Evolutionary conservation across 2,329 filamentous ascomycete species (phyloP), one percentile per base, ranked within the genome.

Genomic region (Cladosporium phlei): DNA sequence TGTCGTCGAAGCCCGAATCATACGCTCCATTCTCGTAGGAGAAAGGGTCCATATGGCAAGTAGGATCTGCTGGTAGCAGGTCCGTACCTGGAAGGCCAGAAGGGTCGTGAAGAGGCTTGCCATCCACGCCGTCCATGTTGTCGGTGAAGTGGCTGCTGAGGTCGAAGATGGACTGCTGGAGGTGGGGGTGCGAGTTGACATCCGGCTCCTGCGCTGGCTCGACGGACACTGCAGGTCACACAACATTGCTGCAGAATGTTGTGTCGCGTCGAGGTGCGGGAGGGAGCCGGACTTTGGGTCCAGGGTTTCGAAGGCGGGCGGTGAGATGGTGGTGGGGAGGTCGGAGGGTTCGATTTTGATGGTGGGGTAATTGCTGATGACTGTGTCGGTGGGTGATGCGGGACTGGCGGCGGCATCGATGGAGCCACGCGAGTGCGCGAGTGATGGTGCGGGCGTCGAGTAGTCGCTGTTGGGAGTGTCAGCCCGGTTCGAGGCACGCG

Each of bases 161-260:
- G 44, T 52, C 43, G 38, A 54, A 51, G 52, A 50, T 35, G 48
- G 52, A 30, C 44, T 49, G 38, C 38, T 53, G 39, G 48, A 48
- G 49, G 40, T 38, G 42, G 38, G 32, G 22, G 40, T 40, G 40
- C 22, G 21, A 35, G 44, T 38, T 46, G 47, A 51, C 52, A 47
- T 52, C 52, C 46, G 51, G 49, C 39, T 58, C 55, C 52, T 57
- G 56, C 46, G 58, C 56, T 44, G 52, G 60, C 57, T 62, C 85
- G 86, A 91, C 84, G 82, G 93, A 97, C 93, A 98, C 93, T 86
- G 93, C 93, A 95, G 93, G 93, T 95, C 93, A 72, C 85, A 97
- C 93, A 97, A 96, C 91, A 96, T 85, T 90, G 80, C 93, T 79
- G 93, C 93, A 97, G 93, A 90, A 95, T 94, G 90, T 96, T 96